Evolutionary conservation across 2,329 filamentous ascomycete species (phyloP).

Genomic region (Ampelomyces quisqualis): DNA sequence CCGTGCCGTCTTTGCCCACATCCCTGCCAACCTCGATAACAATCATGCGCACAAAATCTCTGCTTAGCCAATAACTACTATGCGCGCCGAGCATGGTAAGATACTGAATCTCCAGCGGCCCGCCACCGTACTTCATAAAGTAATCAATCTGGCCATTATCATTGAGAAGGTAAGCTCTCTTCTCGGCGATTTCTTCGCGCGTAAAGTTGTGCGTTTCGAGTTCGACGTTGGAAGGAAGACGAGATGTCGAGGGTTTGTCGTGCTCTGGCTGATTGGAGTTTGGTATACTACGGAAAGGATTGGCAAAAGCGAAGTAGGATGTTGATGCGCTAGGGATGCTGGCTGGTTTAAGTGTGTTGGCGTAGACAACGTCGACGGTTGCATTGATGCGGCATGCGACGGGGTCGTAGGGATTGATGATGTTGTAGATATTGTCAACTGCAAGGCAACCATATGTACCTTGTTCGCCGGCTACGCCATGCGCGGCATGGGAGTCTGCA

Average conservation of each 20-base stretch:
- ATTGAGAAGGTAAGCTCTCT: conserved; percentile 81
- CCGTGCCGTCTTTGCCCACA: conserved; percentile 63
- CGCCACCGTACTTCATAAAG: conserved; percentile 78
- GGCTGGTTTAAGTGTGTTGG: conserved; percentile 72
- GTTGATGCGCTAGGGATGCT: conserved; percentile 73
- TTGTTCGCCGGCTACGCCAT: conserved; percentile 69
- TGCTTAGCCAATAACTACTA: conserved; percentile 86
- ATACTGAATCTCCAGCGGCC: conserved; percentile 91
- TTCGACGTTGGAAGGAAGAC: conserved; percentile 64
- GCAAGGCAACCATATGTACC: conserved; percentile 87
- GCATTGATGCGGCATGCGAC: conserved; percentile 93
- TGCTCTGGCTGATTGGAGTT: conserved; percentile 31
- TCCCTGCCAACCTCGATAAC: conserved; percentile 82
- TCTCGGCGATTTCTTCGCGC: conserved; percentile 87
- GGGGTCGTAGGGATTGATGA: conserved; percentile 74
- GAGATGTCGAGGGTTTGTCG: conserved; percentile 32
- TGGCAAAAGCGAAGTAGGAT: conserved; percentile 45
- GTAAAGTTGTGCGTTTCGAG: conserved; percentile 95
- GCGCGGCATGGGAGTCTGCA: conserved; percentile 57
- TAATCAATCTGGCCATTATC: conserved; percentile 97
- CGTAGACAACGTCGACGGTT: conserved; percentile 79
- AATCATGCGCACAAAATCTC: conserved; percentile 85
- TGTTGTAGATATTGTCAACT: conserved; percentile 95
- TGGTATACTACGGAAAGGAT: conserved; percentile 44
- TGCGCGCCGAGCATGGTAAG: conserved; percentile 96